Conservation (phyloP, 129 eudicot genomes). For the Heracleum sosnowskyi region DNA sequence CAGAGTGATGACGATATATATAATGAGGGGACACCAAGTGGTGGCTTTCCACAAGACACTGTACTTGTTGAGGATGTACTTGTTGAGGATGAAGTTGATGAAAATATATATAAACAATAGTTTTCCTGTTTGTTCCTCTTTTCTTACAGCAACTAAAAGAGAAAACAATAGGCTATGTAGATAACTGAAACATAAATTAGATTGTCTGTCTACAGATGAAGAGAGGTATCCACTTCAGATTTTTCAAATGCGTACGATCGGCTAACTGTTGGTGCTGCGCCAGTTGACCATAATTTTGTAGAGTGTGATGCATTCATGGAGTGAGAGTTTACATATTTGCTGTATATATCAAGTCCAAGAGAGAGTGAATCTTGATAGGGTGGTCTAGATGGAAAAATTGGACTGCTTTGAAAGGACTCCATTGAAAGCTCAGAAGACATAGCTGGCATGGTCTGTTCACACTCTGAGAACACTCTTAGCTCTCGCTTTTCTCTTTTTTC, state of each 20-base stretch:
- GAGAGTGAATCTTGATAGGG: slow-evolving; percentile 40
- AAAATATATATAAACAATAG: slow-evolving; percentile 25
- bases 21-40: slow-evolving; percentile 10
- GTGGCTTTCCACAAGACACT: slow-evolving; percentile 12
- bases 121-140: slow-evolving; percentile 16
- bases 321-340: slow-evolving; percentile 15
- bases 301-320: slow-evolving; percentile 8
- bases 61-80: slow-evolving; percentile 19
- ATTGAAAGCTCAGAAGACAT: slow-evolving; percentile 12
- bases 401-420: slow-evolving; percentile 10
- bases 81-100: slow-evolving; percentile 16
- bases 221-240: slow-evolving; percentile 63
- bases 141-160: slow-evolving; percentile 26
- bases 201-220: slow-evolving; percentile 42
- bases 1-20: slow-evolving; percentile 27
- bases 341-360: slow-evolving; percentile 39
- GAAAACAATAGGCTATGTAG: slow-evolving; percentile 6
- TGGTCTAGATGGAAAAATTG: slow-evolving; percentile 12
- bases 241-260: slow-evolving; percentile 20
- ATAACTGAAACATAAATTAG: slow-evolving; percentile 1
- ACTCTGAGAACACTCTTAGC: slow-evolving; percentile 21
- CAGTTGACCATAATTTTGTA: slow-evolving; percentile 23
- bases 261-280: slow-evolving; percentile 30
- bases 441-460: slow-evolving; percentile 10
- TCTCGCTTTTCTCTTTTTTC: slow-evolving; percentile 43